A percentile compares a stretch with the other conserved stretches of the same genome.
Conservation (phyloP, 179 eudicot species). For the Spergularia azorica region DNA sequence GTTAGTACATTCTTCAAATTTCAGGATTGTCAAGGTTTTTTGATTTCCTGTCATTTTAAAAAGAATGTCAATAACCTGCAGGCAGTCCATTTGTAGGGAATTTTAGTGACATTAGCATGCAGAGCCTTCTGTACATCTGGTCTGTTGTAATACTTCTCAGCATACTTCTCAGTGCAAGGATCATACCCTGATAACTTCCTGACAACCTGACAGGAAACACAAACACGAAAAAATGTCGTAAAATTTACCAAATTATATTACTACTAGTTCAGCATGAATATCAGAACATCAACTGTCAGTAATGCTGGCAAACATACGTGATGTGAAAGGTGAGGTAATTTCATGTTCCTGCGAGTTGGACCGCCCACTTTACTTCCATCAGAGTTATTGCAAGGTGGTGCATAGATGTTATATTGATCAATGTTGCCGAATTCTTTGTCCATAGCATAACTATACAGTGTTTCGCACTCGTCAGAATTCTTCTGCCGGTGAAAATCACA, state of each 20-base stretch:
- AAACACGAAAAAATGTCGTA: neutral
- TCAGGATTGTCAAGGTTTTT: neutral
- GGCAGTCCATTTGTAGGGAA: slow-evolving; percentile 89
- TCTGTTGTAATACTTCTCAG: slow-evolving; percentile 82
- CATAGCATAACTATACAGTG: slow-evolving; percentile 81
- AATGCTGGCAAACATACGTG: slow-evolving; percentile 34
- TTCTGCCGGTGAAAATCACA: slow-evolving; percentile 79
- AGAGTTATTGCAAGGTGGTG: slow-evolving; percentile 78
- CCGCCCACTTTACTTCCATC: slow-evolving; percentile 33
- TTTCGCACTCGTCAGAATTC: slow-evolving; percentile 82
- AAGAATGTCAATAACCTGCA: slow-evolving; percentile 58
- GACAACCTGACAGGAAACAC: slow-evolving; percentile 34
- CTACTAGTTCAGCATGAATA: too few species aligned
- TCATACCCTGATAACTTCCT: slow-evolving; percentile 75
- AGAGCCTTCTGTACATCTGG: slow-evolving; percentile 91
- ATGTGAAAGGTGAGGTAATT: slow-evolving; percentile 68
- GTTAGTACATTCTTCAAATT: too few species aligned
- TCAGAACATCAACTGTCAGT: neutral
- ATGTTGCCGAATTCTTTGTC: slow-evolving; percentile 90
- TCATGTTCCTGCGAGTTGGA: slow-evolving; percentile 48
- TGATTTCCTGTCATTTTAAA: neutral
- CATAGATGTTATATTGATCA: slow-evolving; percentile 91
- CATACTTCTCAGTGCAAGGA: slow-evolving; percentile 90
- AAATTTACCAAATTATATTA: neutral
- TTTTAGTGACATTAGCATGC: slow-evolving; percentile 71